Evolutionary conservation across 306 rosid species (phyloP).

Genomic region (Glycine soja): DNA sequence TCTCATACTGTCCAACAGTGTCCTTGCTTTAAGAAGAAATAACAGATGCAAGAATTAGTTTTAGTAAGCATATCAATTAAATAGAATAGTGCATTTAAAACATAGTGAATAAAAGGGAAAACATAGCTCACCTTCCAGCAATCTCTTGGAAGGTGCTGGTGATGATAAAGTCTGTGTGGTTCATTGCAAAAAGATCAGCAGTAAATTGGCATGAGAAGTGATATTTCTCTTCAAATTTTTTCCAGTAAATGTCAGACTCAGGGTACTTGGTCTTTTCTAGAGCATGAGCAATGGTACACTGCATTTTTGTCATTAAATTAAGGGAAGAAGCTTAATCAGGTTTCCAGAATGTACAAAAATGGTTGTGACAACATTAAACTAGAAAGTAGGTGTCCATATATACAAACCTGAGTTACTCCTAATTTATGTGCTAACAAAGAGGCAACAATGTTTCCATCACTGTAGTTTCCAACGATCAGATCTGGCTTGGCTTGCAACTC

Average conservation of each 20-base stretch:
- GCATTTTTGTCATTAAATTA: constrained; percentile 22
- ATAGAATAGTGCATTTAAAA: constrained; percentile 11
- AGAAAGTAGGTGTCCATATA: not conserved
- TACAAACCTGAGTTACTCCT: constrained; percentile 90
- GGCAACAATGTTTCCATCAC: constrained; percentile 97
- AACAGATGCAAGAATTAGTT: constrained; percentile 16
- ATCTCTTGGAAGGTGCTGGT: constrained; percentile 99
- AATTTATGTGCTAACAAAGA: constrained; percentile 88
- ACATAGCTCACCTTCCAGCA: constrained; percentile 84
- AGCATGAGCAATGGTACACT: constrained; percentile 99
- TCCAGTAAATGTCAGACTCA: constrained; percentile 96
- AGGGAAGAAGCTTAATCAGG: not conserved
- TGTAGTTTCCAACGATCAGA: constrained; percentile 96
- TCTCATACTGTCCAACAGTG: constrained; percentile 95
- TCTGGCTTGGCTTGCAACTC: constrained; percentile 97
- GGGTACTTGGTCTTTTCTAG: constrained; percentile 98
- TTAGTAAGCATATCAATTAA: too few relatives aligned
- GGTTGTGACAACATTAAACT: not conserved
- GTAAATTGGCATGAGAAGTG: constrained; percentile 95
- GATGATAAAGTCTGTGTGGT: constrained; percentile 95
- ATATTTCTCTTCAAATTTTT: constrained; percentile 84
- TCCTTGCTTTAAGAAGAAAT: constrained; percentile 69
- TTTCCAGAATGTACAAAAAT: not conserved
- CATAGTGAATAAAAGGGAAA: not conserved
- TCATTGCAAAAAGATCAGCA: constrained; percentile 98